Base-by-base conservation (phyloP, 768 basidiomycete genomes). In the Pulveroboletus sp. region DNA sequence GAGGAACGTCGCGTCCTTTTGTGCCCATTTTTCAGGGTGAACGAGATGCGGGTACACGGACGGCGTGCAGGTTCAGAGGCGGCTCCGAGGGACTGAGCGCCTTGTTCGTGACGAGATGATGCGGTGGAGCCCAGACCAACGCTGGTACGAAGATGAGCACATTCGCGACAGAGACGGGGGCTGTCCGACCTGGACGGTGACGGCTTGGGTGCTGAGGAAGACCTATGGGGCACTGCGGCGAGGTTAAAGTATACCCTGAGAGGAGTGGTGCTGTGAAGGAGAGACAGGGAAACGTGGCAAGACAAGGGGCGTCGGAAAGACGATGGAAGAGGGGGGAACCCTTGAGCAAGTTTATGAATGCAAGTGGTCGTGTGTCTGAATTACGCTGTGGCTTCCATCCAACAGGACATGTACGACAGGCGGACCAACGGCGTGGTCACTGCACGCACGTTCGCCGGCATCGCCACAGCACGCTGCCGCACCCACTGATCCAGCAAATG, bases 1-100 rank as follows among this genome's bases (percentile, higher is more conserved):
- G 86, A 47, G 90, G 90, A 43, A 80, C 79, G 48, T 84, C 70
- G 57, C 89, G 82, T 62, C 87, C 89, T 76, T 90, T 89, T 57
- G 81, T 79, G 59, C 71, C 70, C 74, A 76, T 77, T 57, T 53
- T 56, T 55, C 6, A 43, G 42, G 38, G 38, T 15, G 53, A 43
- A 38, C 39, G 33, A 17, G 15, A 38, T 21, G 21, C 21, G 21
- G 43, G 48, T 50, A 35, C 39, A 46, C 37, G 14, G 45, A 36
- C 9, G 39, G 58, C 26, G 31, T 42, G 40, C 35, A 33, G 42
- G 50, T 39, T 35, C 26, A 40, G 39, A 32, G 26, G 27, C 40
- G 33, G 32, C 9, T 33, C 39, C 18, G 28, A 50, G 33, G 26
- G 39, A 41, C 24, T 26, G 36, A 17, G 4, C 15, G 42, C 6